phyloP scores from a whole-genome alignment of 2,329 filamentous ascomycete species.

The Zasmidium citrigriseum region DNA sequence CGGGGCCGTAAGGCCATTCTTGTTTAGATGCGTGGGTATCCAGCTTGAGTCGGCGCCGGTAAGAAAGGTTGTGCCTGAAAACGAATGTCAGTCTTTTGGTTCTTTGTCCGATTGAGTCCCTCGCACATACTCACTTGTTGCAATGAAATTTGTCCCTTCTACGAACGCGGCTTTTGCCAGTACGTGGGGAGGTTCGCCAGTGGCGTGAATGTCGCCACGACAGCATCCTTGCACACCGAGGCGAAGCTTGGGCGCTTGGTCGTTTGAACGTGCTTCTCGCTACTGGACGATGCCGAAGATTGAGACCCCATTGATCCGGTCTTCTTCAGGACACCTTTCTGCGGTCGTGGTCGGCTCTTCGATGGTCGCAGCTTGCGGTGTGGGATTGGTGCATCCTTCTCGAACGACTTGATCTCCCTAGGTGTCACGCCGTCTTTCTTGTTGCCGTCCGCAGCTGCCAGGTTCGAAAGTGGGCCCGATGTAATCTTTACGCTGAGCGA shows the following conservation, averaged over 20 bases:
- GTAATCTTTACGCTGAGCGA: neutral
- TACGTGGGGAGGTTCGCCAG: neutral
- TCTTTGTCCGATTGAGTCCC: too few relatives aligned
- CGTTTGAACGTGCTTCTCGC: conserved; percentile 1
- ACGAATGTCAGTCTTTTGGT: too few relatives aligned
- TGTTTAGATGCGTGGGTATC: too few relatives aligned
- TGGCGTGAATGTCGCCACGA: neutral
- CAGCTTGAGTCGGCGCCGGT: too few relatives aligned
- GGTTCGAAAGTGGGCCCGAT: neutral
- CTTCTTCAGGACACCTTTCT: conserved; percentile 23
- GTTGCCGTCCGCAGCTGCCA: neutral
- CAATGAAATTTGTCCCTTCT: neutral
- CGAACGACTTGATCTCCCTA: conserved; percentile 10
- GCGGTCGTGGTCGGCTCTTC: conserved; percentile 13
- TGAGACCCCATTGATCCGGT: neutral
- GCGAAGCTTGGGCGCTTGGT: neutral
- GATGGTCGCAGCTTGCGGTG: conserved; percentile 12
- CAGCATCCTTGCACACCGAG: neutral
- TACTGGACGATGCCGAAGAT: neutral
- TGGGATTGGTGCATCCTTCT: neutral
- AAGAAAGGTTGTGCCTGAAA: too few relatives aligned
- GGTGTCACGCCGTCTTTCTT: conserved; percentile 7
- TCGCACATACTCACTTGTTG: too few relatives aligned
- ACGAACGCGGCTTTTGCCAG: neutral
- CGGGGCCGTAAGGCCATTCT: too few relatives aligned